These are phyloP conservation scores for Backusella luteola DNA, from an alignment of 192 early-diverging fungal species.

Conservation along the genomic window DNA sequence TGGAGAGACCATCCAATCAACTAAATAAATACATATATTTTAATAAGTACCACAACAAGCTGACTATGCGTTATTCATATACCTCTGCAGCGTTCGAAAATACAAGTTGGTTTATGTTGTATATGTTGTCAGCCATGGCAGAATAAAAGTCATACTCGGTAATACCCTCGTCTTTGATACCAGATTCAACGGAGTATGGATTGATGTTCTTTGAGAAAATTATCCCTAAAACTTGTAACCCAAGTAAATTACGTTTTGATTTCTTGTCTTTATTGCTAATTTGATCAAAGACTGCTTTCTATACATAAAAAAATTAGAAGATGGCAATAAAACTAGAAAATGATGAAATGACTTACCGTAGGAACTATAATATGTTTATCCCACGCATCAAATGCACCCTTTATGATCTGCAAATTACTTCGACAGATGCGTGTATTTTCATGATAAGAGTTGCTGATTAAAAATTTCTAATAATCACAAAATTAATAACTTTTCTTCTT, in stretches of 20 bases:
- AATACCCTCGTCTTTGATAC: conserved; percentile 37
- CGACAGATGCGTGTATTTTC: conserved; percentile 32
- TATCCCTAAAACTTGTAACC: conserved; percentile 57
- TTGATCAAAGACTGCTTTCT: conserved; percentile 47
- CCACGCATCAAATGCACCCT: conserved; percentile 66
- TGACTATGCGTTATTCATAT: neutral
- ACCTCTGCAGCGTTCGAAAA: conserved; percentile 59
- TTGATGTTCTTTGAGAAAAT: conserved; percentile 53
- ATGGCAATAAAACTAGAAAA: neutral
- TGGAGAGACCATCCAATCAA: conserved; percentile 30
- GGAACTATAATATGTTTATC: conserved; percentile 56
- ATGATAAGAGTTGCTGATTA: conserved; percentile 46
- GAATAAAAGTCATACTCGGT: conserved; percentile 42
- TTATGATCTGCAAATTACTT: conserved; percentile 60
- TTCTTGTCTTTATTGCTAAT: conserved; percentile 37
- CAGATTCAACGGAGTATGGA: conserved; percentile 42
- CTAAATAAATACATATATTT: conserved; percentile 30
- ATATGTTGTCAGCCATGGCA: conserved; percentile 44
- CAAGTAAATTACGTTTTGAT: conserved; percentile 50
- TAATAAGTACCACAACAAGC: neutral
- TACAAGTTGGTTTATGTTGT: conserved; percentile 33
- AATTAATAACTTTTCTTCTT: neutral
- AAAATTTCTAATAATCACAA: conserved; percentile 34
- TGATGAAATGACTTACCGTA: conserved; percentile 44
- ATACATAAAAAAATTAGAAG: neutral